A percentile compares a stretch with the other conserved stretches of the same genome.
phyloP scores from a whole-genome alignment of 2,329 filamentous ascomycete species.

The Elsinoe perseae region DNA sequence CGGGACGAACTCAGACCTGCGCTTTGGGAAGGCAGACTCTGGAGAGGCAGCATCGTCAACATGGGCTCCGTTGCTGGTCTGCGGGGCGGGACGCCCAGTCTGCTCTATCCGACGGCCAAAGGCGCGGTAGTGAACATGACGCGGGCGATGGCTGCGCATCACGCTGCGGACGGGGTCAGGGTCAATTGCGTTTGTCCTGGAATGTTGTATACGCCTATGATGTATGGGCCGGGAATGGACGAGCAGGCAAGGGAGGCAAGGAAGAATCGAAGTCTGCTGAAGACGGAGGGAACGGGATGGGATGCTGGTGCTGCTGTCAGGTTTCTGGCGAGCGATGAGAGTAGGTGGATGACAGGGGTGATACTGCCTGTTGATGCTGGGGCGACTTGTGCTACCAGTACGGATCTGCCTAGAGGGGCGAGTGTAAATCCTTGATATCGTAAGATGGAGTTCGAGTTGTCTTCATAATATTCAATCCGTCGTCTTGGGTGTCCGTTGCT shows the following conservation, averaged over 20 bases:
- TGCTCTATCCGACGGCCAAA: conserved; percentile 48
- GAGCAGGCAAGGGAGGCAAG: conserved; percentile 43
- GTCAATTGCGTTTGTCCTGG: conserved; percentile 51
- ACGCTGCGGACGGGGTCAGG: conserved; percentile 43
- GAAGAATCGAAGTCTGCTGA: conserved; percentile 44
- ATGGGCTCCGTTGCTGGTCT: conserved; percentile 55
- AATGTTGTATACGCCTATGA: conserved; percentile 51
- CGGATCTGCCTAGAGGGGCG: conserved; percentile 1
- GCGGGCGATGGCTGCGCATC: conserved; percentile 49
- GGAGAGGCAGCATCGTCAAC: conserved; percentile 49
- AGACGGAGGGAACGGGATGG: conserved; percentile 49
- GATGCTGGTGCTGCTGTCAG: conserved; percentile 45
- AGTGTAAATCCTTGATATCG: neutral
- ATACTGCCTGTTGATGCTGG: conserved; percentile 44
- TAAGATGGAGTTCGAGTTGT: too few species aligned
- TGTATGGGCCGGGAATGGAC: conserved; percentile 45
- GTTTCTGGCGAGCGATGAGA: conserved; percentile 47
- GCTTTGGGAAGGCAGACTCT: conserved; percentile 29
- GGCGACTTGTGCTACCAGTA: conserved; percentile 34
- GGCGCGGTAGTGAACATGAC: conserved; percentile 51
- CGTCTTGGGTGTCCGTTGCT: too few species aligned
- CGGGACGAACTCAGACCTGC: neutral
- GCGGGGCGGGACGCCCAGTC: conserved; percentile 46
- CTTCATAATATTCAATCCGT: too few species aligned
- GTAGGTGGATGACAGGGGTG: conserved; percentile 46